phyloP scores from a whole-genome alignment of 2,329 filamentous ascomycete genomes.

The Diplodia intermedia region DNA sequence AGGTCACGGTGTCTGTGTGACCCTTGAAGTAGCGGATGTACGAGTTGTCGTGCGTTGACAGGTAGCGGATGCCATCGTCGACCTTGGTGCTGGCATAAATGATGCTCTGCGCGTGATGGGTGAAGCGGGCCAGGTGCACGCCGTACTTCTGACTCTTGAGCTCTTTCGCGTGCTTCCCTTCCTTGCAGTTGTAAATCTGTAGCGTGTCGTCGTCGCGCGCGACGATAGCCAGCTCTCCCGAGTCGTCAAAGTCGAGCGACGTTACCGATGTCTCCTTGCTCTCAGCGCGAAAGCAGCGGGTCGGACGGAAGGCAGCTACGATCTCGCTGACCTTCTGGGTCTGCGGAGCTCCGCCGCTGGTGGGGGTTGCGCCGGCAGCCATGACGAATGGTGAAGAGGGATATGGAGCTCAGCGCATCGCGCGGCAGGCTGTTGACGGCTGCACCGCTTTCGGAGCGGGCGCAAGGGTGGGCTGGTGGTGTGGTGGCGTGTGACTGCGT shows the following conservation, averaged over 20 bases:
- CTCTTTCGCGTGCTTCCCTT: conserved; percentile 87
- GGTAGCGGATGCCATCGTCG: conserved; percentile 86
- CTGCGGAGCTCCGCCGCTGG: conserved; percentile 44
- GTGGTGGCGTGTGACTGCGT: conserved; percentile 5
- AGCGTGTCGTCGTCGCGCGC: conserved; percentile 94
- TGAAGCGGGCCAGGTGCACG: conserved; percentile 91
- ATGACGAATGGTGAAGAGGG: conserved; percentile 36
- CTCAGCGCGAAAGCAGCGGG: conserved; percentile 56
- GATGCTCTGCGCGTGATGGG: conserved; percentile 87
- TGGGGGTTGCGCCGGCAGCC: conserved; percentile 45
- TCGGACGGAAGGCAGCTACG: conserved; percentile 77
- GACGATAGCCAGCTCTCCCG: conserved; percentile 88
- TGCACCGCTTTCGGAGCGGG: conserved; percentile 1
- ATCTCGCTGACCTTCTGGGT: conserved; percentile 74
- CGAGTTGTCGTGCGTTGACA: conserved; percentile 91
- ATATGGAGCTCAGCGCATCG: conserved; percentile 19
- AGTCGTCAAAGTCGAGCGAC: conserved; percentile 95
- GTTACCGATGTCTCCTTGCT: conserved; percentile 70
- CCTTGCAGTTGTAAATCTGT: conserved; percentile 91
- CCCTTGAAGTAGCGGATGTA: conserved; percentile 97
- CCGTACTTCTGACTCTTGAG: conserved; percentile 97
- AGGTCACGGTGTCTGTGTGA: conserved; percentile 84
- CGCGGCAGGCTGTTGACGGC: conserved; percentile 6
- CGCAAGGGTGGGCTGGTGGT: neutral
- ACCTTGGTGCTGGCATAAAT: conserved; percentile 96